Base-by-base conservation (phyloP, 2,329 filamentous ascomycete species). In the Trichoderma citrinoviride region DNA sequence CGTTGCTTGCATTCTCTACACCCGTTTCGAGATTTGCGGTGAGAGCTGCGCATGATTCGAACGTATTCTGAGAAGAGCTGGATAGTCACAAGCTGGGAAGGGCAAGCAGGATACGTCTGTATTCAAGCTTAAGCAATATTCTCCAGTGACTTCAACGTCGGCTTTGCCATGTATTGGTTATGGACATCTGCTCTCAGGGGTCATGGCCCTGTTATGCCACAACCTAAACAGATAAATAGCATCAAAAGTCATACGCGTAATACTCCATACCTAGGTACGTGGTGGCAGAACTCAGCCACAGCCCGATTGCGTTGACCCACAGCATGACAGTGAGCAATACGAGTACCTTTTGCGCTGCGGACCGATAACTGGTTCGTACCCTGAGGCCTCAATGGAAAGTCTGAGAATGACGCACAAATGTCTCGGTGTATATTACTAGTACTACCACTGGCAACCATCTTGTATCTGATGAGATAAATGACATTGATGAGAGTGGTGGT, bases 1-100 rank as follows among this genome's bases (percentile, higher is more conserved):
- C 71, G 71, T 17, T 66, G 54, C 61, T 73, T 73, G 67, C 72
- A 73, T 33, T 68, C 67, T 25, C 62, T 66, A 66, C 72, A 73
- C 5, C 72, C 71, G 40, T 69, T 70, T 17, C 72, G 66, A n/a
- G 71, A 73, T 54, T 73, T 73, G 17, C 63, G 54, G 41, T 70
- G 69, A 33, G 66, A 53, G 14, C 69, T 67, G 12, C 68, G 69
- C 52, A 65, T 65, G 46, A 10, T 50, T 15, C 5, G n/a, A 25
- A 5, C 1, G 47, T 19, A 33, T 19, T 17, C 14, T 8, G 33
- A 23, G 47, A 41, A 7, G 47, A 47, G n/a, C 2, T 10, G 25
- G 8, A 57, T n/a, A 33, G 7, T 25, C 23, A 23, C 4, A 23
- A 41, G 23, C 8, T 1, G 6, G 41, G 10, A 19, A 29, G 19